Evolutionary conservation across 225 moss, liverwort and hornwort genomes (phyloP), one percentile per base, ranked within the genome.

Genomic region (Anthoceros angustus): DNA sequence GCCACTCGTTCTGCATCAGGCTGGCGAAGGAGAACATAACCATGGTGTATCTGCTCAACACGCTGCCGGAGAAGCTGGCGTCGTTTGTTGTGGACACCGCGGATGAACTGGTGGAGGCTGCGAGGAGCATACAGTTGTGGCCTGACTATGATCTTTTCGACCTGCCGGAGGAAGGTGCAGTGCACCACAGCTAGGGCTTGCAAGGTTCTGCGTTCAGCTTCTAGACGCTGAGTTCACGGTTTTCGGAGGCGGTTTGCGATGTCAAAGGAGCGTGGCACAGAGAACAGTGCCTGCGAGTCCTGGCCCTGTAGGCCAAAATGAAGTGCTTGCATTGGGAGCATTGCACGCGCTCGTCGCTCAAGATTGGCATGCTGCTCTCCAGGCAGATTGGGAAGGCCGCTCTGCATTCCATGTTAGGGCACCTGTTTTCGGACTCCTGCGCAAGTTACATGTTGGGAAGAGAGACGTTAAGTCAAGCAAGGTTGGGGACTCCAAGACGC

Each of bases 401-500:
- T n/a, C 79, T 76, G 64, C 90, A 93, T 5, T 40, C 72, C 40
- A 65, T 3, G 20, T 66, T 82, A 63, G 85, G 43, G 67, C 92
- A 93, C 40, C 74, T 95, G 1, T 72, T 20, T 71, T 85, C 81
- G 23, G 82, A 72, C 12, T 88, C 88, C 90, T 95, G 10, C 72
- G 38, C 41, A n/a, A n/a, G n/a, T n/a, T n/a, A n/a, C n/a, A 40
- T 43, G 25, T 0, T 3, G 3, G 40, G 20, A 64, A 42, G 14
- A 14, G 45, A 39, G 41, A 10, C 24, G 41, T 41, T 18, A 25
- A 32, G 6, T 39, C 7, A 43, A 43, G 26, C 63, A 69, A 40
- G 39, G 10, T 42, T 1, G 9, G 10, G 40, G 9, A 40, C 10
- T 64, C 4, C 0, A 14, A 11, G 8, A 39, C 12, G 49, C 5